phyloP scores from a whole-genome alignment of 495 filamentous ascomycete genomes.

The Tuber melanosporum region DNA sequence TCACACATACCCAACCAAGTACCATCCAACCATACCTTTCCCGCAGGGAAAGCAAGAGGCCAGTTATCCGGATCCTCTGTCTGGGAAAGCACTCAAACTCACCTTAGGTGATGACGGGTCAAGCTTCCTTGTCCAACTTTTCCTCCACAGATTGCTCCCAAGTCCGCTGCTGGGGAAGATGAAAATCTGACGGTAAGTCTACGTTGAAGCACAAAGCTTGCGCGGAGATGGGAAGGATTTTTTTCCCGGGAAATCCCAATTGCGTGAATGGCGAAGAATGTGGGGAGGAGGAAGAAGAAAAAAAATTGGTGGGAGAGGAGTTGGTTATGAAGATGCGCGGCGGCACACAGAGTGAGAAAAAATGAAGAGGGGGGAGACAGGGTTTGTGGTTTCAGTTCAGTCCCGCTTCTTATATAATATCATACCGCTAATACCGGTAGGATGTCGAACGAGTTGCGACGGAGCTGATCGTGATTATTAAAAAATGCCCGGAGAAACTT shows the following conservation, averaged over 20 bases:
- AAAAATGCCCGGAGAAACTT: slow-evolving; percentile 4
- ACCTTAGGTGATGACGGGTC: slow-evolving; percentile 26
- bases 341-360: slow-evolving; percentile 27
- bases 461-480: neutral
- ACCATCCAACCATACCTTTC: slow-evolving; percentile 1
- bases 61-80: slow-evolving; percentile 7
- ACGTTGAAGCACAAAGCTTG: slow-evolving; percentile 13
- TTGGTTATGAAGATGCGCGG: slow-evolving; percentile 23
- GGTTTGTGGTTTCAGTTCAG: slow-evolving; percentile 34
- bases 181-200: slow-evolving; percentile 10
- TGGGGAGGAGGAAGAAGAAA: slow-evolving; percentile 9
- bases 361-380: slow-evolving; percentile 24
- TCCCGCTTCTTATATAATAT: slow-evolving; percentile 27
- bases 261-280: slow-evolving; percentile 2
- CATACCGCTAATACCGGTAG: too few species aligned
- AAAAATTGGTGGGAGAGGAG: slow-evolving; percentile 13
- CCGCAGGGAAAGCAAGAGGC: neutral
- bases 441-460: slow-evolving; percentile 8
- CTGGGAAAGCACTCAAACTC: slow-evolving; percentile 15
- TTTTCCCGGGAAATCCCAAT: neutral
- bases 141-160: slow-evolving; percentile 7
- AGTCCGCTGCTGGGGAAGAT: slow-evolving; percentile 6
- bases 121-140: slow-evolving; percentile 29
- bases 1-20: neutral
- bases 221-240: slow-evolving; percentile 26